Evolutionary conservation across 495 filamentous ascomycete genomes (phyloP).

Genomic region (Pseudoneurospora amorphoporcata): DNA sequence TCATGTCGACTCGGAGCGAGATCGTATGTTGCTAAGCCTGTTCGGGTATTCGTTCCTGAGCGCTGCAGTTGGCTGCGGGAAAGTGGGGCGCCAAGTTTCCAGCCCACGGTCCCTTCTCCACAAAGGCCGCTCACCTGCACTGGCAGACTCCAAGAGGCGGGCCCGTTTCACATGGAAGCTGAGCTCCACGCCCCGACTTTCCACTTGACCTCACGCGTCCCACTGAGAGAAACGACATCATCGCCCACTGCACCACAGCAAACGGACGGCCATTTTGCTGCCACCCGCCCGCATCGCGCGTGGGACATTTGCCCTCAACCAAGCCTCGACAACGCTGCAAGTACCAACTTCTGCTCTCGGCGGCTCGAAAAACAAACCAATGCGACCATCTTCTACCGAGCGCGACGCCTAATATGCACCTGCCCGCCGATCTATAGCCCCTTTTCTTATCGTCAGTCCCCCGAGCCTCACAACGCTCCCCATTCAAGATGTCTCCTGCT

Average conservation of each 20-base stretch:
- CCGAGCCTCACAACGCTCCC: not conserved
- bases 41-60: not conserved
- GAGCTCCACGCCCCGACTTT: not conserved
- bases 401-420: not conserved
- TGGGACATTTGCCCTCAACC: not conserved
- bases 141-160: not conserved
- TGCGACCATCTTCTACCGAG: not conserved
- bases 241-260: not conserved
- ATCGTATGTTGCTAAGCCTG: not conserved
- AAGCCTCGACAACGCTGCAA: not conserved
- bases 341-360: not conserved
- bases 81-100: not conserved
- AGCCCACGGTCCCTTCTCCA: not conserved
- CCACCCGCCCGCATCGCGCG: not conserved
- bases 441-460: not conserved
- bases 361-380: not conserved
- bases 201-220: not conserved
- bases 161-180: not conserved
- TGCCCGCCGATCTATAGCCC: not conserved
- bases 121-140: not conserved
- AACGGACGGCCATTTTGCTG: not conserved
- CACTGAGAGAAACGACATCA: not conserved
- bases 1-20: too few relatives aligned
- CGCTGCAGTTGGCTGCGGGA: not conserved
- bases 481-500: constrained; percentile 2